phyloP scores from a whole-genome alignment of 306 rosid species.

The Castanea mollissima region DNA sequence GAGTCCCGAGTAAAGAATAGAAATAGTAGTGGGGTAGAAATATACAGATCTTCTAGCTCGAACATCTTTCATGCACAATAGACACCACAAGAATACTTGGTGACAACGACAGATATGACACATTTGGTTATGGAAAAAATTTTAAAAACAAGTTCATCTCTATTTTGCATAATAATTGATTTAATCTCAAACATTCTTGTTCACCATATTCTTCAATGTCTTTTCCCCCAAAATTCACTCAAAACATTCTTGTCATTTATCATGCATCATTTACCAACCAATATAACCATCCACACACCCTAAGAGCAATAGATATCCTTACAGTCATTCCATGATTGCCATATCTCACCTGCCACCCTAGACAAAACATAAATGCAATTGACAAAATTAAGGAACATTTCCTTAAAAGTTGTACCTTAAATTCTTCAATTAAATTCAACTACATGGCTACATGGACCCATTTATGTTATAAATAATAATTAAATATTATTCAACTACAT shows the following conservation, averaged over 20 bases:
- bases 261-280: not conserved
- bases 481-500: too few relatives aligned
- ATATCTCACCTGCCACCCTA: not conserved
- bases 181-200: not conserved
- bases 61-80: not conserved
- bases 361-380: not conserved
- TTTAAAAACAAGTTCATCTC: not conserved
- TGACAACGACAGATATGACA: not conserved
- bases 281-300: not conserved
- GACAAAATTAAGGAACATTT: not conserved
- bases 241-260: not conserved
- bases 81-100: not conserved
- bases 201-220: not conserved
- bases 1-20: not conserved
- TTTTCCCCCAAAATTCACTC: not conserved
- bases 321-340: not conserved
- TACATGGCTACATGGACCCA: not conserved
- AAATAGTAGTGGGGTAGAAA: not conserved
- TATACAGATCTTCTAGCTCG: not conserved
- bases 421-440: not conserved
- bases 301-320: not conserved
- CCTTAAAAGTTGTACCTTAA: too few relatives aligned
- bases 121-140: not conserved
- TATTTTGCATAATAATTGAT: not conserved
- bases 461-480: too few relatives aligned